Percentiles rank a stretch among this genome's conserved stretches.
phyloP scores from a whole-genome alignment of 1,284 basidiomycete species.

The Cryptococcus sp. region DNA sequence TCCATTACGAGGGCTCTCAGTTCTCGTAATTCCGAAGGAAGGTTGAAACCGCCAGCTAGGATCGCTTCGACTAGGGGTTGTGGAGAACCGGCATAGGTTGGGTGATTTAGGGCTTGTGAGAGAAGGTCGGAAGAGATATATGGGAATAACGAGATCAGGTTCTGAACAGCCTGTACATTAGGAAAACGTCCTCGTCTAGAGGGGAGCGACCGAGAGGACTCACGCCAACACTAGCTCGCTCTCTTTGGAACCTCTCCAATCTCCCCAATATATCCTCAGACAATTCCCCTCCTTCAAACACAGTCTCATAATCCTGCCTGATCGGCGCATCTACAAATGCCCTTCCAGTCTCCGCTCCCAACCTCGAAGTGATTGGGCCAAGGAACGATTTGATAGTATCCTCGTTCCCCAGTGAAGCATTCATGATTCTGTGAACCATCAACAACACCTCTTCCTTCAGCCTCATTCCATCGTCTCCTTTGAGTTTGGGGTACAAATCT shows the following conservation, averaged over 20 bases:
- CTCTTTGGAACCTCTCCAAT: conserved; percentile 12
- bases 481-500: conserved; percentile 16
- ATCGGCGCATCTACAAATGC: conserved; percentile 11
- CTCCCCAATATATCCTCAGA: conserved; percentile 2
- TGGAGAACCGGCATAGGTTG: conserved; percentile 23
- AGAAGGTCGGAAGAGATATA: conserved; percentile 35
- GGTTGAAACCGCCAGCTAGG: conserved; percentile 26
- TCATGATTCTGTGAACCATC: conserved; percentile 19
- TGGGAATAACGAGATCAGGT: conserved; percentile 37
- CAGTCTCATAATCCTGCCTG: conserved; percentile 12
- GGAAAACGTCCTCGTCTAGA: neutral
- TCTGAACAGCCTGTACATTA: neutral
- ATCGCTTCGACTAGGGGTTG: conserved; percentile 42
- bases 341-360: neutral
- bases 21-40: conserved; percentile 36
- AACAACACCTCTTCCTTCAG: conserved; percentile 24
- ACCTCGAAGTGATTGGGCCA: conserved; percentile 1
- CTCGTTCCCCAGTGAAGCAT: conserved; percentile 3
- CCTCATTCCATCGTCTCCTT: conserved; percentile 1
- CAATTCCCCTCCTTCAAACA: conserved; percentile 8
- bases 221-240: conserved; percentile 1
- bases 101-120: conserved; percentile 40
- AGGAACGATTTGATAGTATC: conserved; percentile 19
- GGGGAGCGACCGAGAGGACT: too few species aligned
- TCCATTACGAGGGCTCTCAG: conserved; percentile 13